Conservation (phyloP, 176 grass and related monocot species). For the sorghum (Sorghum bicolor) region DNA sequence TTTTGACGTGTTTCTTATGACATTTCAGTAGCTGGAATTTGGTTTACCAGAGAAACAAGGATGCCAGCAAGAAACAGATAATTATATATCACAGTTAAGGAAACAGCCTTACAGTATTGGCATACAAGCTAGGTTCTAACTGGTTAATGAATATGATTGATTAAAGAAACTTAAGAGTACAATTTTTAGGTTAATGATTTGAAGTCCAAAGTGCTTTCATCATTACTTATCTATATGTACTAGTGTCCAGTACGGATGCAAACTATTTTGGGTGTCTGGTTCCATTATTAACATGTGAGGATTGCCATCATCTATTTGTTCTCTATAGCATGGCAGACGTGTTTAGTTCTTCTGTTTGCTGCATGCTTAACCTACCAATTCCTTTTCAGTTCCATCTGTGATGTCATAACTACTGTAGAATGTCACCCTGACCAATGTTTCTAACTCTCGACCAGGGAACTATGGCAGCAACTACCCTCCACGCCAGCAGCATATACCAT, state of each 20-base stretch:
- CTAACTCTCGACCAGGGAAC: conserved; percentile 23
- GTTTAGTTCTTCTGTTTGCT: neutral
- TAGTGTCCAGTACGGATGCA: neutral
- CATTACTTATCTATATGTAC: neutral
- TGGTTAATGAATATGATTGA: conserved; percentile 3
- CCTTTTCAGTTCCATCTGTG: neutral
- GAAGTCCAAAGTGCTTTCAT: neutral
- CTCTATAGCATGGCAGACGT: neutral
- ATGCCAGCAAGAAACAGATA: neutral
- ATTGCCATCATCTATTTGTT: neutral
- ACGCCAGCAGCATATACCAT: conserved; percentile 28
- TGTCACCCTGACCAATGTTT: neutral
- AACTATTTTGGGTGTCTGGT: neutral
- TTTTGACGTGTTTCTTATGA: neutral
- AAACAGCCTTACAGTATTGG: neutral
- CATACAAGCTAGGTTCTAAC: neutral
- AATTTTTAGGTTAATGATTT: neutral
- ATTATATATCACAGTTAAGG: neutral
- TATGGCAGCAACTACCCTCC: conserved; percentile 23
- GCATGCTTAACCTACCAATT: neutral
- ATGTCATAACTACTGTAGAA: neutral
- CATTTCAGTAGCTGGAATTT: neutral
- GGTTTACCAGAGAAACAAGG: neutral
- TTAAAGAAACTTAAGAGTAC: neutral
- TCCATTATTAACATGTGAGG: neutral